These are phyloP conservation scores for Chlorella ohadii DNA, from an alignment of 139 green algal species.

Conservation along the genomic window DNA sequence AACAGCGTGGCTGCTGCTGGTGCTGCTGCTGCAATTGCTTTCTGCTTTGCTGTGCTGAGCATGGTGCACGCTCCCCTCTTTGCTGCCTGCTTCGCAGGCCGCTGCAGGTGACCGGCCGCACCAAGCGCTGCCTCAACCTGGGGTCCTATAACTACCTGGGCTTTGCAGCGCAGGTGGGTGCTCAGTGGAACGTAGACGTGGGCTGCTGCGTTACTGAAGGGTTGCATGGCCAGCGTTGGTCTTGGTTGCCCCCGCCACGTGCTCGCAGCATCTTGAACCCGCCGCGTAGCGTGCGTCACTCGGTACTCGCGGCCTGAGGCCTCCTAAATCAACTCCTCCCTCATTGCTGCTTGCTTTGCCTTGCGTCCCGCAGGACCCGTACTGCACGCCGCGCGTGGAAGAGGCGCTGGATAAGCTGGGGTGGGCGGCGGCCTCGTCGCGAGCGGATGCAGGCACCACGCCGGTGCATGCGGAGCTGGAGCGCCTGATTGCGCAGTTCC, in stretches of 20 bases:
- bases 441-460: conserved; percentile 75
- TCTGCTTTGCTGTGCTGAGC: no score
- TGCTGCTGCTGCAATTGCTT: no score
- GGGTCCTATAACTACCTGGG: conserved; percentile 99
- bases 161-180: conserved; percentile 74
- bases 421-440: conserved; percentile 68
- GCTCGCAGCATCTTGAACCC: no score
- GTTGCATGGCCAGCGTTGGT: not conserved
- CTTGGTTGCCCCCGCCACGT: no score
- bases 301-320: no score
- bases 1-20: not conserved
- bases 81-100: conserved; percentile 42
- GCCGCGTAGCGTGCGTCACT: no score
- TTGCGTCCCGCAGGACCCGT: conserved; percentile 67
- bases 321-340: no score
- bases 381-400: conserved; percentile 93
- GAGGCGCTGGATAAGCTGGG: conserved; percentile 69
- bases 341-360: not conserved
- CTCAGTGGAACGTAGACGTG: not conserved
- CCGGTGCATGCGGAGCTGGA: conserved; percentile 88
- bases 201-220: not conserved
- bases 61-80: no score
- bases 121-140: conserved; percentile 90
- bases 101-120: conserved; percentile 70
- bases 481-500: conserved; percentile 80